phyloP scores from a whole-genome alignment of 148 eudicot species.

The Amaranthus cruentus region DNA sequence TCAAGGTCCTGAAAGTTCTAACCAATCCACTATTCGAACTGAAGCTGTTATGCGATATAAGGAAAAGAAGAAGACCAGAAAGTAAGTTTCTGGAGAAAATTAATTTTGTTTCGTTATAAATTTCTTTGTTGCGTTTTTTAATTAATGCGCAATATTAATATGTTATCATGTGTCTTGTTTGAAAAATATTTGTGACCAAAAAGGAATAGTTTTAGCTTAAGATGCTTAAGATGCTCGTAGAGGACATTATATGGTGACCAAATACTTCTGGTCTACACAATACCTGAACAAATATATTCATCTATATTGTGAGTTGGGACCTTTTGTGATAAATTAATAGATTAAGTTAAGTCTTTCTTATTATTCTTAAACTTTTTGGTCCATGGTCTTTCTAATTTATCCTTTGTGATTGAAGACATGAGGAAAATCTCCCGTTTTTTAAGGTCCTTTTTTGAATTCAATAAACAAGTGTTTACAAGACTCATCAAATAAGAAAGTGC shows the following conservation, averaged over 20 bases:
- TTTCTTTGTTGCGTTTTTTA: background rate
- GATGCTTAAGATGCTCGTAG: background rate
- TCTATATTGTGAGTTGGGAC: background rate
- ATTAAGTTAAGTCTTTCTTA: background rate
- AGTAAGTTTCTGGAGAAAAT: conserved; percentile 47
- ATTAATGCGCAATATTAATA: background rate
- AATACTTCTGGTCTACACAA: too few species aligned
- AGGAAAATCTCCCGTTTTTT: background rate
- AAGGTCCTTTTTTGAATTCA: background rate
- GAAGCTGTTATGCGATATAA: conserved; percentile 90
- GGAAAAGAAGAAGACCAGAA: conserved; percentile 88
- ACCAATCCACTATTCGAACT: conserved; percentile 48
- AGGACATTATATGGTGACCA: background rate
- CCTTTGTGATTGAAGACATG: background rate
- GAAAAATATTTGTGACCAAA: background rate
- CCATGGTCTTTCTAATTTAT: background rate
- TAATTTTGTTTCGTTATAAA: background rate
- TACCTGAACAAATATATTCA: background rate
- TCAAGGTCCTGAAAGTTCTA: conserved; percentile 49
- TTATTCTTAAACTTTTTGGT: background rate
- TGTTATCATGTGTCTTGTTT: background rate
- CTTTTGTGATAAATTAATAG: background rate
- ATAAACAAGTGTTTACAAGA: background rate
- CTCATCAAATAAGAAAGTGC: background rate
- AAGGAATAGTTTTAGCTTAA: background rate